Evolutionary conservation across 2,329 filamentous ascomycete genomes (phyloP).

Genomic region (Colletotrichum trifolii): DNA sequence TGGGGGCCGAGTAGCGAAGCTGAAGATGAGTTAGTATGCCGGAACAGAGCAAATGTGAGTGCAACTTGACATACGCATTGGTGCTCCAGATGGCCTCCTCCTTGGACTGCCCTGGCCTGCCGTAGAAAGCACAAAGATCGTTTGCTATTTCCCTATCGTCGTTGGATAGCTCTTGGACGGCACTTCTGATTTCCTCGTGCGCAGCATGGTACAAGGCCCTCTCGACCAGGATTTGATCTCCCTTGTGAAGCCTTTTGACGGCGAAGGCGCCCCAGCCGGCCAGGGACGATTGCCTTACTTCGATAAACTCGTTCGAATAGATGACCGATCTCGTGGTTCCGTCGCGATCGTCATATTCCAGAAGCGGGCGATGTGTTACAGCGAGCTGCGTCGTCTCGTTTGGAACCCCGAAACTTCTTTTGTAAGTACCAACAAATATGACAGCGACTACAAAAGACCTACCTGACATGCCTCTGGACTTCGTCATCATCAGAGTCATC

Average conservation of each 20-base stretch:
- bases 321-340: not conserved
- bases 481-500: too few relatives aligned
- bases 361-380: not conserved
- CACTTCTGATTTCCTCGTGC: not conserved
- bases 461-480: too few relatives aligned
- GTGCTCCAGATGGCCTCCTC: constrained; percentile 54
- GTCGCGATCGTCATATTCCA: not conserved
- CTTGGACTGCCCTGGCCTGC: constrained; percentile 42
- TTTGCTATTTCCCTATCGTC: constrained; percentile 47
- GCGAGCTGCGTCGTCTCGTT: too few relatives aligned
- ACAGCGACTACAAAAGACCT: too few relatives aligned
- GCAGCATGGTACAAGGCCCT: constrained; percentile 51
- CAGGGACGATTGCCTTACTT: constrained; percentile 52
- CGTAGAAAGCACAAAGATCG: constrained; percentile 50
- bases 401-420: too few relatives aligned
- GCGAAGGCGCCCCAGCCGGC: constrained; percentile 63
- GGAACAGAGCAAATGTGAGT: not conserved
- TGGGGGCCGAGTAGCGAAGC: constrained; percentile 42
- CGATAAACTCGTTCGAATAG: constrained; percentile 54
- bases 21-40: constrained; percentile 25
- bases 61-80: constrained; percentile 55
- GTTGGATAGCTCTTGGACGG: constrained; percentile 42
- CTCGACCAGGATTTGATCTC: constrained; percentile 58
- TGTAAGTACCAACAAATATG: too few relatives aligned
- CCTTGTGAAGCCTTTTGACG: constrained; percentile 46